Evolutionary conservation across 345 rosid species (phyloP).

Genomic region (Microthlaspi erraticum): DNA sequence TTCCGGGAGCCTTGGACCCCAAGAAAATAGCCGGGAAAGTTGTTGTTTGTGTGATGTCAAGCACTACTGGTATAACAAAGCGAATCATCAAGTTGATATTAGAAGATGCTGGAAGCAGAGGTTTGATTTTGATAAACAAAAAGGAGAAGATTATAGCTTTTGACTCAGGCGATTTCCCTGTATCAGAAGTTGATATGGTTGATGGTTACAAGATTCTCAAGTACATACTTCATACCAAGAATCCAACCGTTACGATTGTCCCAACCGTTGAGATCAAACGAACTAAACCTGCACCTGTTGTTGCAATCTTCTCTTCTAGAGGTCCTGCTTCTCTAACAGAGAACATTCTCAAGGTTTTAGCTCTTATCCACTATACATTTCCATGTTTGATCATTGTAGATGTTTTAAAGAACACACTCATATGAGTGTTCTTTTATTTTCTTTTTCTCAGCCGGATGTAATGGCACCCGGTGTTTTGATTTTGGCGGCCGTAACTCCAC

Average conservation of each 20-base stretch:
- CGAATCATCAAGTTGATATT: slow-evolving; percentile 58
- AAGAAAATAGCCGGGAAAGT: slow-evolving; percentile 65
- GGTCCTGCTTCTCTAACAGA: slow-evolving; percentile 73
- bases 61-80: slow-evolving; percentile 44
- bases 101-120: slow-evolving; percentile 67
- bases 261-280: slow-evolving; percentile 44
- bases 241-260: slow-evolving; percentile 33
- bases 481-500: slow-evolving; percentile 68
- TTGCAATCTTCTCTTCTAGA: slow-evolving; percentile 80
- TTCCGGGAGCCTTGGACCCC: slow-evolving; percentile 70
- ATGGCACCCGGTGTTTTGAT: slow-evolving; percentile 87
- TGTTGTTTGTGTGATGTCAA: slow-evolving; percentile 57
- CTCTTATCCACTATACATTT: not conserved
- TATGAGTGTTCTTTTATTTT: not conserved
- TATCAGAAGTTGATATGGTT: slow-evolving; percentile 53
- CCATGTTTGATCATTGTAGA: not conserved
- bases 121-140: slow-evolving; percentile 61
- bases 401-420: not conserved
- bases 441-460: slow-evolving; percentile 68
- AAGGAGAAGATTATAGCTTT: slow-evolving; percentile 52
- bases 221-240: slow-evolving; percentile 67
- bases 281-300: slow-evolving; percentile 75
- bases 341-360: slow-evolving; percentile 75
- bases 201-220: slow-evolving; percentile 56
- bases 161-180: slow-evolving; percentile 69